Conservation (phyloP, 2,329 filamentous ascomycete genomes). For the Penicillium psychrosexuale region DNA sequence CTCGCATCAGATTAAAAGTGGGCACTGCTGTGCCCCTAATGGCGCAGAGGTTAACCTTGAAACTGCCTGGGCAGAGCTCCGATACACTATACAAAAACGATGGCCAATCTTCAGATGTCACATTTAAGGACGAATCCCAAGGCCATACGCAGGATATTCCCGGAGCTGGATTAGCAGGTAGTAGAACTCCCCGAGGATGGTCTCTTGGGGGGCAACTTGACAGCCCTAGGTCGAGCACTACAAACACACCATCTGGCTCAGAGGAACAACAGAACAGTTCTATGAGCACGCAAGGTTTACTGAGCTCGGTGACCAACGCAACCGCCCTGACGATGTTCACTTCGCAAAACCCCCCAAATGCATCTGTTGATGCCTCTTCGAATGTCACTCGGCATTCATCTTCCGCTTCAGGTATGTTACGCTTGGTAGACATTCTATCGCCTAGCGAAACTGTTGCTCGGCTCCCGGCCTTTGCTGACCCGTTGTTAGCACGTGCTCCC, state of each 20-base stretch:
- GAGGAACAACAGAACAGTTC: constrained; percentile 28
- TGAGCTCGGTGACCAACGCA: constrained; percentile 18
- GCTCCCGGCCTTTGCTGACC: constrained; percentile 6
- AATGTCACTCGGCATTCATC: background rate
- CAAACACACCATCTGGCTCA: constrained; percentile 16
- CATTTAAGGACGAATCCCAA: constrained; percentile 55
- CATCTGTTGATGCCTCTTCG: background rate
- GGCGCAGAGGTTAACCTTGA: constrained; percentile 67
- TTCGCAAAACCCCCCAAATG: constrained; percentile 20
- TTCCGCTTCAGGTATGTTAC: background rate
- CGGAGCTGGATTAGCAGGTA: constrained; percentile 44
- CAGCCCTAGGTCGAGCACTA: constrained; percentile 27
- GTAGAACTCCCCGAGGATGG: constrained; percentile 25
- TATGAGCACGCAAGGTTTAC: constrained; percentile 24
- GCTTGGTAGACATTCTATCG: background rate
- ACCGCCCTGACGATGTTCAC: constrained; percentile 11
- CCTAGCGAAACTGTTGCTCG: background rate
- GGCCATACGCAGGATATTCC: constrained; percentile 53
- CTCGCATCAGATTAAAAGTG: constrained; percentile 79
- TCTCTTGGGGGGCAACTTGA: constrained; percentile 38
- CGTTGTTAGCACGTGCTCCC: constrained; percentile 25
- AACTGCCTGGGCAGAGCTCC: constrained; percentile 60
- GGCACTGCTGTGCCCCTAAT: constrained; percentile 42
- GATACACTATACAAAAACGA: constrained; percentile 45
- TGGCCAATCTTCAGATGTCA: constrained; percentile 45